Percentiles rank a stretch among this genome's conserved stretches.
Evolutionary conservation across 2,329 filamentous ascomycete genomes (phyloP).

Genomic region (Bipolaris oryzae): DNA sequence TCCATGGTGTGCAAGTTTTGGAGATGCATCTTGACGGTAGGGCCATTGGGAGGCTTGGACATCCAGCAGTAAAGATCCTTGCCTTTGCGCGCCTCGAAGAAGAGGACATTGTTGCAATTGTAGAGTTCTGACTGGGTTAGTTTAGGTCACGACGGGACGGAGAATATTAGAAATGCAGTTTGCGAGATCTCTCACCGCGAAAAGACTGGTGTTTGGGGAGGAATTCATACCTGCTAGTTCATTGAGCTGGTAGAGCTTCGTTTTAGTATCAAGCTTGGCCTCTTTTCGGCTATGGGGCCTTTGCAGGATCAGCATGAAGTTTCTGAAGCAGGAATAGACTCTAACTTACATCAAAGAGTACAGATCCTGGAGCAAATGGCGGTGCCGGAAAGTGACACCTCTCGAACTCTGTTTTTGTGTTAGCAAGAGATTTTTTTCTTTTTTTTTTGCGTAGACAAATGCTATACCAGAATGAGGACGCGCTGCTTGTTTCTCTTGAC

Average conservation of each 20-base stretch:
- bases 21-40: conserved; percentile 75
- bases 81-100: conserved; percentile 93
- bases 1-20: conserved; percentile 95
- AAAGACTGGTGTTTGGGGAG: not conserved
- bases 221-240: conserved; percentile 45
- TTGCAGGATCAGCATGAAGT: conserved; percentile 10
- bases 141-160: not conserved
- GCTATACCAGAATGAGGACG: conserved; percentile 73
- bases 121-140: conserved; percentile 65
- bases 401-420: conserved; percentile 67
- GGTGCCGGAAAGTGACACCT: conserved; percentile 92
- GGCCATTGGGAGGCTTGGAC: conserved; percentile 85
- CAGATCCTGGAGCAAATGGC: conserved; percentile 90
- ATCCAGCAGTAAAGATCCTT: conserved; percentile 96
- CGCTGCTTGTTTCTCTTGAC: conserved; percentile 58
- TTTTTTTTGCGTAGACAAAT: conserved; percentile 2
- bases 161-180: not conserved
- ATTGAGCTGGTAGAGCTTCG: conserved; percentile 66
- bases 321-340: no score
- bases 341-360: conserved; percentile 70
- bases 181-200: not conserved
- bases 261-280: conserved; percentile 95
- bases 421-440: not conserved
- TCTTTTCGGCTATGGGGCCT: conserved; percentile 88
- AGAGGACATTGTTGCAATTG: conserved; percentile 93